phyloP scores from a whole-genome alignment of 2,329 filamentous ascomycete genomes.

The Pseudogymnoascus sp. region DNA sequence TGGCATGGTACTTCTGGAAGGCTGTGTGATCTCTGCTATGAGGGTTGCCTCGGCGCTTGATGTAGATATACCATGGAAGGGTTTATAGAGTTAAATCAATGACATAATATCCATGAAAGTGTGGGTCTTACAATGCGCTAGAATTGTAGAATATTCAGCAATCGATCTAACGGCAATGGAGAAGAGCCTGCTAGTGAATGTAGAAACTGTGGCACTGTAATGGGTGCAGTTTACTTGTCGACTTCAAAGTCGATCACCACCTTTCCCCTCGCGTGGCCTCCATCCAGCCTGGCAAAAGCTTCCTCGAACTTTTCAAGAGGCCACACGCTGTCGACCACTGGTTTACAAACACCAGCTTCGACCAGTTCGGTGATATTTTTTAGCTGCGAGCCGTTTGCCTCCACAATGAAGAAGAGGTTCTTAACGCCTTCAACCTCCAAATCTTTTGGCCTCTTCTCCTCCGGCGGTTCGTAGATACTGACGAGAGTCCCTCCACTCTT shows the following conservation, averaged over 20 bases:
- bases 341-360: slow-evolving; percentile 29
- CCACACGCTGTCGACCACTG: slow-evolving; percentile 34
- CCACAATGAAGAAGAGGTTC: slow-evolving; percentile 35
- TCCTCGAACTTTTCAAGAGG: slow-evolving; percentile 31
- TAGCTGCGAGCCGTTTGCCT: slow-evolving; percentile 30
- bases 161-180: neutral
- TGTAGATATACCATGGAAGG: slow-evolving; percentile 35
- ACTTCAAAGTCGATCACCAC: slow-evolving; percentile 29
- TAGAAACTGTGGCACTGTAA: neutral
- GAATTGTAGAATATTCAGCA: neutral
- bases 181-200: neutral
- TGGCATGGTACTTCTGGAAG: slow-evolving; percentile 53
- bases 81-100: neutral
- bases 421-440: slow-evolving; percentile 25
- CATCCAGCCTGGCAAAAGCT: slow-evolving; percentile 32
- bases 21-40: slow-evolving; percentile 51
- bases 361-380: slow-evolving; percentile 31
- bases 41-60: slow-evolving; percentile 43
- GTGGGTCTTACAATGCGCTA: neutral
- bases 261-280: slow-evolving; percentile 35
- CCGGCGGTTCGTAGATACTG: slow-evolving; percentile 33
- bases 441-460: slow-evolving; percentile 24
- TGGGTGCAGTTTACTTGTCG: slow-evolving; percentile 5
- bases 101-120: neutral
- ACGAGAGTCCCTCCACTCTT: slow-evolving; percentile 31